Percentiles rank a stretch among this genome's conserved stretches.
Evolutionary conservation across 139 green algal species (phyloP).

Genomic region (Chlamydomonas asymmetrica): DNA sequence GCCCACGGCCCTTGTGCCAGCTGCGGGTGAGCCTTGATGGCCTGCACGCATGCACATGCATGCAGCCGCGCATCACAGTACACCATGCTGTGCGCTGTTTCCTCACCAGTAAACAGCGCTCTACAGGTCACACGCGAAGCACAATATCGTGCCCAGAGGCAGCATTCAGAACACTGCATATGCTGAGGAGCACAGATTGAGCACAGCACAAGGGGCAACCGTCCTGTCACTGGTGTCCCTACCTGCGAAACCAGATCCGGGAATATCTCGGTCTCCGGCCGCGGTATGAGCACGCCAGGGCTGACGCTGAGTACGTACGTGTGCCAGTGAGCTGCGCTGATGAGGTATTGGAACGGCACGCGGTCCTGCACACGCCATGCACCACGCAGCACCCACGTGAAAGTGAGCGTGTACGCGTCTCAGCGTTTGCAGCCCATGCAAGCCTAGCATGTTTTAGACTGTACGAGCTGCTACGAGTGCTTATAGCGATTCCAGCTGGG

Average conservation of each 20-base stretch:
- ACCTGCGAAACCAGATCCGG: constrained; percentile 63
- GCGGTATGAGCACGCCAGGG: constrained; percentile 87
- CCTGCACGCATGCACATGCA: too few species aligned
- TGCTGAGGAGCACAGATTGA: too few species aligned
- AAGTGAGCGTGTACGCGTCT: not conserved
- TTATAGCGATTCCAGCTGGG: too few species aligned
- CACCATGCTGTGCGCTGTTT: too few species aligned
- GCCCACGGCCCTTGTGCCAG: constrained; percentile 65
- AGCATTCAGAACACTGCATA: too few species aligned
- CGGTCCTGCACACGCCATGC: constrained; percentile 55
- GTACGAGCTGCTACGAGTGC: not conserved
- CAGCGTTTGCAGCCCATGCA: not conserved
- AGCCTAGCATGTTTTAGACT: not conserved
- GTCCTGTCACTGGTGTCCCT: too few species aligned
- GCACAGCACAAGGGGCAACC: too few species aligned
- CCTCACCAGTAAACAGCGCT: too few species aligned
- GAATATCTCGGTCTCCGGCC: constrained; percentile 89
- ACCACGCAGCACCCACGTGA: not conserved
- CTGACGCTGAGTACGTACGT: constrained; percentile 76
- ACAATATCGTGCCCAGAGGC: too few species aligned
- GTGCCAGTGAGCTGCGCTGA: constrained; percentile 78
- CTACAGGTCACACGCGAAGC: too few species aligned
- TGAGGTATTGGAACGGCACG: constrained; percentile 91
- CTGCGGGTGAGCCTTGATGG: not conserved
- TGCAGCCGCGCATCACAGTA: too few species aligned